Conservation (phyloP, 192 early-diverging fungal species). For the Coemansia sp. region DNA sequence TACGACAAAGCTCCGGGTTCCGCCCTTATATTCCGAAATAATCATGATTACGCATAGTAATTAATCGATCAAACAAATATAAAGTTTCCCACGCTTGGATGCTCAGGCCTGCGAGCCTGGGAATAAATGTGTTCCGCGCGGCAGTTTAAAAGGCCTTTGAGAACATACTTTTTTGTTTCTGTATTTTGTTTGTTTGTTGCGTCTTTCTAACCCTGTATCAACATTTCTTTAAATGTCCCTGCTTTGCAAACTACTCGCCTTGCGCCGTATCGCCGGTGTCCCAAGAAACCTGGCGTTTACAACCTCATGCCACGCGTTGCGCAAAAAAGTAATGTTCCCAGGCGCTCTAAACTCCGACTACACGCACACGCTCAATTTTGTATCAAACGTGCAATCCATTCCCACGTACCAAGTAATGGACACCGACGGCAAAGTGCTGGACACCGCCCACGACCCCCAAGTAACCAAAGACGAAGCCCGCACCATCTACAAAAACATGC, state of each 20-base stretch:
- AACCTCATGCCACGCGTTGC: slow-evolving; percentile 10
- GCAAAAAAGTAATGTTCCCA: slow-evolving; percentile 65
- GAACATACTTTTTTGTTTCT: background rate
- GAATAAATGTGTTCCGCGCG: background rate
- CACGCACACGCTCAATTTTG: slow-evolving; percentile 63
- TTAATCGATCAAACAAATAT: background rate
- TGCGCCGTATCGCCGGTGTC: background rate
- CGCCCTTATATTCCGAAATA: background rate
- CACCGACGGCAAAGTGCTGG: slow-evolving; percentile 74
- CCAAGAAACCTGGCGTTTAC: slow-evolving; percentile 12
- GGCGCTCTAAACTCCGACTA: slow-evolving; percentile 65
- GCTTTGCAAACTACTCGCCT: background rate
- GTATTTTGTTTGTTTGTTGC: slow-evolving; percentile 1
- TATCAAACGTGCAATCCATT: slow-evolving; percentile 66
- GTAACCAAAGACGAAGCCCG: slow-evolving; percentile 73
- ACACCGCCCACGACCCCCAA: slow-evolving; percentile 61
- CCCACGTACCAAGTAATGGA: slow-evolving; percentile 95
- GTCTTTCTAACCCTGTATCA: background rate
- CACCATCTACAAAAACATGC: slow-evolving; percentile 89
- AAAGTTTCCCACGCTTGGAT: background rate
- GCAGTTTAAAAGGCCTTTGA: background rate
- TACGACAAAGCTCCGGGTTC: background rate
- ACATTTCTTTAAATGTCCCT: background rate
- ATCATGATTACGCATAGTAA: background rate
- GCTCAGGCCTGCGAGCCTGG: background rate